Evolutionary conservation across 345 rosid species (phyloP).

Genomic region (Firmiana major): DNA sequence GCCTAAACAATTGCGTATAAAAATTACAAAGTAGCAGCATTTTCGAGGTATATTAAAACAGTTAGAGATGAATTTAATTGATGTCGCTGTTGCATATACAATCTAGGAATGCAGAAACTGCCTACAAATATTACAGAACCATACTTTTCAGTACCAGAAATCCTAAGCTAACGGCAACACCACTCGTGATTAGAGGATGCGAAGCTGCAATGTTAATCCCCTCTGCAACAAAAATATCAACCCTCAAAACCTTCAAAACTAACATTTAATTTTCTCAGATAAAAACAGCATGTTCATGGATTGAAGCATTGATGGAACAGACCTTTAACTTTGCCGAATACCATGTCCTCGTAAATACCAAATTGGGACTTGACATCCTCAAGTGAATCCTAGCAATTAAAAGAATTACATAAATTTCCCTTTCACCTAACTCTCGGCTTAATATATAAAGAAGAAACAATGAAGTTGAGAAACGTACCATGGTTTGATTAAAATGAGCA

Average conservation of each 20-base stretch:
- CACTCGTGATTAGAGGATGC: conserved; percentile 49
- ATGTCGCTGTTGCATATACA: background rate
- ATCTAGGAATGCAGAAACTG: background rate
- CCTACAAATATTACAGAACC: background rate
- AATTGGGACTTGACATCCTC: conserved; percentile 50
- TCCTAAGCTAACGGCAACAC: conserved; percentile 54
- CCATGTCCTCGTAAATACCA: conserved; percentile 45
- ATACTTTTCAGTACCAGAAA: conserved; percentile 54
- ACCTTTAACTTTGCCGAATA: conserved; percentile 69
- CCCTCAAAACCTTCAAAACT: background rate
- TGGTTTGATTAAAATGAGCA: conserved; percentile 6
- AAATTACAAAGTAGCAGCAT: background rate
- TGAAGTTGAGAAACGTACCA: background rate
- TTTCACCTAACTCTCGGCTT: background rate
- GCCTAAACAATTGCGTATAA: background rate
- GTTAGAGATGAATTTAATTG: background rate
- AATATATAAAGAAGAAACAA: background rate
- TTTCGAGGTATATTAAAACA: background rate
- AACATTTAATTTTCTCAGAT: background rate
- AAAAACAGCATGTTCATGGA: background rate
- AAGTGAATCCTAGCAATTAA: conserved; percentile 43
- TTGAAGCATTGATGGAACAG: background rate
- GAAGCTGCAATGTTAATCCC: conserved; percentile 58
- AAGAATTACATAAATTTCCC: background rate
- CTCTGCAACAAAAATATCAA: conserved; percentile 36